Base-by-base conservation (phyloP, 1,139 yeast species). In the Meyerozyma smithsonii region DNA sequence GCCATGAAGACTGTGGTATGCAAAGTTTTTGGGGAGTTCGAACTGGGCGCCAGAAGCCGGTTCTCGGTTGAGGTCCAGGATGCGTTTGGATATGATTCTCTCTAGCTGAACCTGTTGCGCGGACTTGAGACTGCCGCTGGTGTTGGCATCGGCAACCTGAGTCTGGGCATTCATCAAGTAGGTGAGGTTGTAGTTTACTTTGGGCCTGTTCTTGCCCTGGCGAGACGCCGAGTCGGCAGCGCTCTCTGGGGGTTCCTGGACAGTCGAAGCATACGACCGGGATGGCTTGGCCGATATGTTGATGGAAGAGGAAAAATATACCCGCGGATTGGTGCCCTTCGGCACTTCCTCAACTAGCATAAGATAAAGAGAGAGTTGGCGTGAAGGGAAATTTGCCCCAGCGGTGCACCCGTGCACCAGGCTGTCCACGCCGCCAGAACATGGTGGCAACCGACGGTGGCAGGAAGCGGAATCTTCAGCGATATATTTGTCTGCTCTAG, bases 291-390 rank as follows among this genome's bases (percentile, higher is more conserved):
- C 76, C 2, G 71, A 60, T 17, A 70, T 51, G 46, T 70, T 71
- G 35, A 71, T 62, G 30, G 72, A 64, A n/a, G 75, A 69, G 28
- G 69, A 57, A 48, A 71, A 71, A 50, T 71, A 71, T 5, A 71
- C 55, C 1, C 74, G 64, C 7, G 66, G 46, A 40, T 59, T 59
- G 25, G 55, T 50, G 12, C 59, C 47, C 44, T 61, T 67, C n/a
- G 77, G 76, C 16, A 71, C 54, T 44, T 71, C 76, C 48, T 71
- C 77, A 7, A 71, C 73, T 19, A 71, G 58, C 77, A 71, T 70
- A 30, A 15, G 11, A 12, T 8, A 20, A 7, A 6, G 8, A 20
- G 8, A 20, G 8, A 20, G 8, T 8, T 8, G 8, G 24, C 6
- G 24, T 20, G 8, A 20, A 8, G 24, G 8, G 24, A n/a, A n/a